phyloP scores from a whole-genome alignment of 148 eudicot species.

The Euryodendron excelsum region DNA sequence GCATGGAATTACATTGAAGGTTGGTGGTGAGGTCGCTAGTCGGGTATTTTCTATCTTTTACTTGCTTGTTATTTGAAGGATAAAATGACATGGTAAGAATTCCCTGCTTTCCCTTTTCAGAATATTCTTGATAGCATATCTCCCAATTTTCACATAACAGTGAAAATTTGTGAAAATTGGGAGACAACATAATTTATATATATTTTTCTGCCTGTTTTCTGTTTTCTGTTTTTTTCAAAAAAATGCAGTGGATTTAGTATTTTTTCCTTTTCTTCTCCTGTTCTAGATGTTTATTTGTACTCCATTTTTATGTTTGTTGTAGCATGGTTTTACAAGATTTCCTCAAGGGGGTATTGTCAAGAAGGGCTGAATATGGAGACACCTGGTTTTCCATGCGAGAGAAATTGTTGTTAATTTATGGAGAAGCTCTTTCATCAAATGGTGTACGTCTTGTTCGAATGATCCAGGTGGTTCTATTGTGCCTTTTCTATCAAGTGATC shows the following conservation, averaged over 20 bases:
- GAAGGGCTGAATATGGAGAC: constrained; percentile 50
- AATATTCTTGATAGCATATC: too few relatives aligned
- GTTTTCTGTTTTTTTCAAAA: background rate
- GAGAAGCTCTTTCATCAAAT: constrained; percentile 70
- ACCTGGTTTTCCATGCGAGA: constrained; percentile 53
- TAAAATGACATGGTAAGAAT: background rate
- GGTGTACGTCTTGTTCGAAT: constrained; percentile 67
- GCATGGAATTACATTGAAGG: too few relatives aligned
- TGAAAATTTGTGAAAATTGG: too few relatives aligned
- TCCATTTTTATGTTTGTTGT: constrained; percentile 35
- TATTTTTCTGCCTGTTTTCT: constrained; percentile 4
- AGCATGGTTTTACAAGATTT: constrained; percentile 80
- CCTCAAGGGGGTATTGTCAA: constrained; percentile 65
- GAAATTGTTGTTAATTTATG: constrained; percentile 62
- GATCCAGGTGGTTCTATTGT: constrained; percentile 66
- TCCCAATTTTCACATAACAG: too few relatives aligned
- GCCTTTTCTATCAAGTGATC: constrained; percentile 20
- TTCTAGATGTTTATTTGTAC: constrained; percentile 24
- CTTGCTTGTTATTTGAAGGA: background rate
- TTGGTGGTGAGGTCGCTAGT: too few relatives aligned
- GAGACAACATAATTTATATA: background rate
- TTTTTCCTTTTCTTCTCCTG: constrained; percentile 5
- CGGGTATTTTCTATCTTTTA: too few relatives aligned
- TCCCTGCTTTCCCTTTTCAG: too few relatives aligned
- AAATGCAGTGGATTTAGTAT: constrained; percentile 5